phyloP scores from a whole-genome alignment of 208 protist genomes.

The Leishmania martiniquensis region DNA sequence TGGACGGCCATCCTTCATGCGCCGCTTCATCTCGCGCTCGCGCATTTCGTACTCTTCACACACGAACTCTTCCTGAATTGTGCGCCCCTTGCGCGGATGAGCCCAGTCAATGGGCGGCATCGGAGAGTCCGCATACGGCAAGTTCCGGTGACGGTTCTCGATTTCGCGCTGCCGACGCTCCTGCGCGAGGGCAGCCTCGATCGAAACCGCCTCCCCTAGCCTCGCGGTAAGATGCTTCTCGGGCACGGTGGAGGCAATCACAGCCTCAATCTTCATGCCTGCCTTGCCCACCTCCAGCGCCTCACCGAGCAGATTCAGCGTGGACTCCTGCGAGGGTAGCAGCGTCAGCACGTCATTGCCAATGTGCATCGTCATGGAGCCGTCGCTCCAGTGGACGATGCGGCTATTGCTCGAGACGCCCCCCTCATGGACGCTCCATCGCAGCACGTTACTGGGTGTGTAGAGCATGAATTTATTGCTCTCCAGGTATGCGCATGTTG shows the following conservation, averaged over 20 bases:
- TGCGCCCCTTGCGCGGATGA: conserved; percentile 47
- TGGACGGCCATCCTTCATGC: conserved; percentile 67
- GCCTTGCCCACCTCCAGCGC: conserved; percentile 44
- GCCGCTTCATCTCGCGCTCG: conserved; percentile 67
- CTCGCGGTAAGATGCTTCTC: conserved; percentile 69
- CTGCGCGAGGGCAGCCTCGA: conserved; percentile 72
- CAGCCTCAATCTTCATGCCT: conserved; percentile 49
- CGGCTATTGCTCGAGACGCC: conserved; percentile 65
- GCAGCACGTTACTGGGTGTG: conserved; percentile 84
- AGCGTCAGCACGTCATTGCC: conserved; percentile 72
- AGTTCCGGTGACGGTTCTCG: conserved; percentile 41
- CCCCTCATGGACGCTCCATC: conserved; percentile 45
- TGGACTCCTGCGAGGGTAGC: conserved; percentile 48
- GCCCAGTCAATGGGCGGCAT: conserved; percentile 77
- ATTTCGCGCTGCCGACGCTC: conserved; percentile 54
- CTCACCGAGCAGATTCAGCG: conserved; percentile 65
- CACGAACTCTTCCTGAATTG: conserved; percentile 76
- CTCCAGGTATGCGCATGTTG: conserved; percentile 44
- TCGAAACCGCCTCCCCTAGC: conserved; percentile 58
- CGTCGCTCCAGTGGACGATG: conserved; percentile 87
- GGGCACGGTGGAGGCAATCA: conserved; percentile 52
- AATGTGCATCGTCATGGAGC: conserved; percentile 80
- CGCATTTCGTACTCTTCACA: conserved; percentile 76
- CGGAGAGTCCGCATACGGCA: conserved; percentile 48
- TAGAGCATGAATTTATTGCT: conserved; percentile 79